These are phyloP conservation scores for Didymella glomerata DNA, from an alignment of 2,329 filamentous ascomycete species.

Conservation along the genomic window DNA sequence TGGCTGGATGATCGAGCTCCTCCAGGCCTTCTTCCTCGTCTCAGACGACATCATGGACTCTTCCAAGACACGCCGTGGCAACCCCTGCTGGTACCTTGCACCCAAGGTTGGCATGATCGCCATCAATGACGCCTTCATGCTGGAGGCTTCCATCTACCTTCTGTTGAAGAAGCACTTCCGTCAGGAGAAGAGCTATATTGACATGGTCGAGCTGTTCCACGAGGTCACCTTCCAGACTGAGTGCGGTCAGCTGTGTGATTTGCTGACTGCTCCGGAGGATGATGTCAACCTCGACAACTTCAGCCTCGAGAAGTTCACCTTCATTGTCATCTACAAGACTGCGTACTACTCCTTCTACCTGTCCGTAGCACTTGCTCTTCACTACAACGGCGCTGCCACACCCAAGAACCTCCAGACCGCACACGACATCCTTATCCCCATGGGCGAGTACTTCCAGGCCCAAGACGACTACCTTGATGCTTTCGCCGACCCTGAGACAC, in stretches of 20 bases:
- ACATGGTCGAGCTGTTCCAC: constrained; percentile 95
- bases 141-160: constrained; percentile 88
- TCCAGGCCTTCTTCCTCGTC: constrained; percentile 98
- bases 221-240: constrained; percentile 94
- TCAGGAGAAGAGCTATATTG: constrained; percentile 83
- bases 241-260: constrained; percentile 90
- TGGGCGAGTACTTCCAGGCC: constrained; percentile 99
- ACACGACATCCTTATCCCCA: constrained; percentile 90
- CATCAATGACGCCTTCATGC: constrained; percentile 98
- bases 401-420: constrained; percentile 88
- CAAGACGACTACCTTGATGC: constrained; percentile 99
- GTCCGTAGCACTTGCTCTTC: constrained; percentile 87
- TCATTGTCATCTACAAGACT: constrained; percentile 99
- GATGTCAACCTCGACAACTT: constrained; percentile 93
- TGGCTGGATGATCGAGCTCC: constrained; percentile 97
- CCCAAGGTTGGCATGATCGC: constrained; percentile 91
- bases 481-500: constrained; percentile 88
- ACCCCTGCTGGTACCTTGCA: constrained; percentile 96
- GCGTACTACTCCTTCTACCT: constrained; percentile 99
- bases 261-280: constrained; percentile 95
- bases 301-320: constrained; percentile 91
- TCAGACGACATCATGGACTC: constrained; percentile 98
- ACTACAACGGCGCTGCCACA: constrained; percentile 85
- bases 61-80: constrained; percentile 91
- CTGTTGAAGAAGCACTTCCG: constrained; percentile 95